Evolutionary conservation across 495 filamentous ascomycete genomes (phyloP).

Genomic region (Neurospora hispaniola): DNA sequence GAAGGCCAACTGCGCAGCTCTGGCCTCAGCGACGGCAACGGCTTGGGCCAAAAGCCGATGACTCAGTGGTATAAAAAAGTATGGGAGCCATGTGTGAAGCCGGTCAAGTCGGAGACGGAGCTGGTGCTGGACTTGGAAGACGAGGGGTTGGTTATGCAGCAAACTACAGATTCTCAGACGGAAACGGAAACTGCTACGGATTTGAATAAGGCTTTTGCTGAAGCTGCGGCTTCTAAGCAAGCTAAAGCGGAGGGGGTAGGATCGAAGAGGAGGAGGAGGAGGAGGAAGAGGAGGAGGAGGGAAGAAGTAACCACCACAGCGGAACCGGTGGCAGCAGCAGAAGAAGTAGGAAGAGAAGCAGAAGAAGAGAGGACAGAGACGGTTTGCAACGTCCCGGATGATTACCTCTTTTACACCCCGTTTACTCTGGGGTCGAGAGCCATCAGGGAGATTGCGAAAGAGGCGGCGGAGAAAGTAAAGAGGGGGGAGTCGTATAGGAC

Average conservation of each 20-base stretch:
- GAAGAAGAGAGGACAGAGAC: background rate
- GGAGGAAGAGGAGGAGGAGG: too few species aligned
- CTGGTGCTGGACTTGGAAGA: background rate
- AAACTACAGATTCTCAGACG: background rate
- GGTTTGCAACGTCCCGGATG: slow-evolving; percentile 18
- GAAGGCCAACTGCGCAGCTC: slow-evolving; percentile 24
- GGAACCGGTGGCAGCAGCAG: background rate
- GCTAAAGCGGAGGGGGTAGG: background rate
- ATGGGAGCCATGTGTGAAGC: slow-evolving; percentile 18
- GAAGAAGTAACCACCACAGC: background rate
- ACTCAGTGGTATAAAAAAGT: slow-evolving; percentile 19
- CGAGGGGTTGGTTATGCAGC: background rate
- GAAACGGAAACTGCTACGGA: too few species aligned
- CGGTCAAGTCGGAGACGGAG: background rate
- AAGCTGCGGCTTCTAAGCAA: background rate
- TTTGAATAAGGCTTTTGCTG: background rate
- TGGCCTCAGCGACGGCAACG: slow-evolving; percentile 20
- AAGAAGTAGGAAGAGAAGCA: background rate
- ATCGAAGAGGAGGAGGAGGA: background rate
- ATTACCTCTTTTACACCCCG: slow-evolving; percentile 26
- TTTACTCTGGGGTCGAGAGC: slow-evolving; percentile 22
- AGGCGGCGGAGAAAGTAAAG: slow-evolving; percentile 17
- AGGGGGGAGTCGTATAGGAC: slow-evolving; percentile 1
- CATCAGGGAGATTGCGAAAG: slow-evolving; percentile 21
- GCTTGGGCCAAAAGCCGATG: slow-evolving; percentile 12